Conservation (phyloP, 2,329 filamentous ascomycete species). For the Fusarium keratoplasticum region DNA sequence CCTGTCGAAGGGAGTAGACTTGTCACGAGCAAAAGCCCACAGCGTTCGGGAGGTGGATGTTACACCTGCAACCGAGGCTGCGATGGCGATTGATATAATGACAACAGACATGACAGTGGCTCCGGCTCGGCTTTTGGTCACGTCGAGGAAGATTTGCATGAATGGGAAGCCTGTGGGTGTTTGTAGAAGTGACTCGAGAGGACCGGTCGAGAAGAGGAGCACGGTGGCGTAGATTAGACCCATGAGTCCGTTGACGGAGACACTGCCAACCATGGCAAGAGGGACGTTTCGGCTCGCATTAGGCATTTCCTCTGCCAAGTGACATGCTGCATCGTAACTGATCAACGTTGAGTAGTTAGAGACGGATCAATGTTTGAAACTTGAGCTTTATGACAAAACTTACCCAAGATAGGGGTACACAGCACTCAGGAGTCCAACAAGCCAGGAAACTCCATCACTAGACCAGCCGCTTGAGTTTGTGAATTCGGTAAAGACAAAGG, state of each 20-base stretch:
- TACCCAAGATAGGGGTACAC: constrained; percentile 51
- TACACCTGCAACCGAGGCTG: constrained; percentile 47
- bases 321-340: constrained; percentile 51
- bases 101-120: constrained; percentile 47
- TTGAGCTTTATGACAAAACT: background rate
- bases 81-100: constrained; percentile 42
- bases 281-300: constrained; percentile 49
- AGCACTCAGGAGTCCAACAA: constrained; percentile 47
- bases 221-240: constrained; percentile 57
- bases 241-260: constrained; percentile 57
- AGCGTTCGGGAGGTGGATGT: constrained; percentile 52
- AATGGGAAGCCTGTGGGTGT: constrained; percentile 57
- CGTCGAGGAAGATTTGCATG: constrained; percentile 54
- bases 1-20: constrained; percentile 49
- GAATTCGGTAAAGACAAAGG: constrained; percentile 49
- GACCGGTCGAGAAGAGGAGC: constrained; percentile 57
- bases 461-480: constrained; percentile 49
- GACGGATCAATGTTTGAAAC: background rate
- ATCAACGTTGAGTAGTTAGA: background rate
- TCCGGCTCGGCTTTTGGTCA: constrained; percentile 39
- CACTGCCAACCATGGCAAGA: constrained; percentile 49
- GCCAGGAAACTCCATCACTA: constrained; percentile 48
- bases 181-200: constrained; percentile 51
- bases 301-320: constrained; percentile 50
- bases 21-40: constrained; percentile 55